These are phyloP conservation scores for Blepharisma japonicum DNA, from an alignment of 73 alveolate species.

Conservation along the genomic window DNA sequence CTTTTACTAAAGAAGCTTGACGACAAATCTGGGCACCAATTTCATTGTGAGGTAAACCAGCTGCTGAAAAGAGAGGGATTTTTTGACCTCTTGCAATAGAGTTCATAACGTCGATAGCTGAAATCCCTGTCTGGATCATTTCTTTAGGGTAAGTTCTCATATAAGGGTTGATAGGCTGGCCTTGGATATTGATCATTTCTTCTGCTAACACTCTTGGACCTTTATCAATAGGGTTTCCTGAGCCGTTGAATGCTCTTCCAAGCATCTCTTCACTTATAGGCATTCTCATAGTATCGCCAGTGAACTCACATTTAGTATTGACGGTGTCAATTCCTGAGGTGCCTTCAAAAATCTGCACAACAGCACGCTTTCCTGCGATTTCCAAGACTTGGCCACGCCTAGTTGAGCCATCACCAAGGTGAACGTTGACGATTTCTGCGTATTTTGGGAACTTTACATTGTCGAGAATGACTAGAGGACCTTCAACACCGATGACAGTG, in stretches of 20 bases:
- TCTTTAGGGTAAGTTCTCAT: slow-evolving; percentile 95
- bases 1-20: slow-evolving; percentile 98
- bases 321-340: slow-evolving; percentile 96
- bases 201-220: slow-evolving; percentile 99
- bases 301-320: slow-evolving; percentile 94
- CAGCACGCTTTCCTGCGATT: slow-evolving; percentile 89
- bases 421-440: slow-evolving; percentile 81
- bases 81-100: slow-evolving; percentile 99
- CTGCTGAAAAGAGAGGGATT: slow-evolving; percentile 86
- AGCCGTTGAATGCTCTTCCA: slow-evolving; percentile 98
- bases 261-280: slow-evolving; percentile 99
- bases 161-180: slow-evolving; percentile 99
- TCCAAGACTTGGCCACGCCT: slow-evolving; percentile 99
- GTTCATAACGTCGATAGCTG: slow-evolving; percentile 99
- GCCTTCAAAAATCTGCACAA: slow-evolving; percentile 97
- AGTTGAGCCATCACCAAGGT: slow-evolving; percentile 97
- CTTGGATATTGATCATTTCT: slow-evolving; percentile 97
- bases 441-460: slow-evolving; percentile 99
- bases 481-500: slow-evolving; percentile 98
- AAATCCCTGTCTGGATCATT: slow-evolving; percentile 99
- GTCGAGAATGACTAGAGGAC: slow-evolving; percentile 99
- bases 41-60: slow-evolving; percentile 99
- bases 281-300: slow-evolving; percentile 98
- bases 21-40: slow-evolving; percentile 99
- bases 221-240: slow-evolving; percentile 99